These are phyloP conservation scores for Talaromyces borbonicus DNA, from an alignment of 495 filamentous ascomycete species.

Conservation along the genomic window DNA sequence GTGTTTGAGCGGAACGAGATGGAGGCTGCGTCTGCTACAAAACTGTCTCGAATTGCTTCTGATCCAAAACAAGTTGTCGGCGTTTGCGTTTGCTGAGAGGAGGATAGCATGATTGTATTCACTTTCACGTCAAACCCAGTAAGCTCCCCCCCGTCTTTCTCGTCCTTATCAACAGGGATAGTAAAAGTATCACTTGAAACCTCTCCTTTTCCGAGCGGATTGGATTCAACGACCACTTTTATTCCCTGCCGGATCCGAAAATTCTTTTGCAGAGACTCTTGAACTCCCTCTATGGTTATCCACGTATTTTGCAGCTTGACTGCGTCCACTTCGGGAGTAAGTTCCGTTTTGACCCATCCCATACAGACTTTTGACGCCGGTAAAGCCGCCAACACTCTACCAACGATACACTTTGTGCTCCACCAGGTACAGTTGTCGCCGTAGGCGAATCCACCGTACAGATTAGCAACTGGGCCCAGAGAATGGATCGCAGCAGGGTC, in stretches of 20 bases:
- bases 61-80: not conserved
- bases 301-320: conserved; percentile 45
- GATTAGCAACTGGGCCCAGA: conserved; percentile 58
- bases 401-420: conserved; percentile 71
- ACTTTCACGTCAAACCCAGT: not conserved
- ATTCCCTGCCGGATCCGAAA: conserved; percentile 32
- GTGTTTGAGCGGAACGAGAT: conserved; percentile 41
- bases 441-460: conserved; percentile 74
- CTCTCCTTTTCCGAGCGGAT: conserved; percentile 32
- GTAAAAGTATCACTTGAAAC: conserved; percentile 37
- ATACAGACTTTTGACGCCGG: conserved; percentile 62
- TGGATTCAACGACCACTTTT: conserved; percentile 22
- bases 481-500: conserved; percentile 51
- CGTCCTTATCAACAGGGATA: conserved; percentile 19
- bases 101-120: not conserved
- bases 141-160: not conserved
- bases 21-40: conserved; percentile 40
- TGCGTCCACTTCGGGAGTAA: conserved; percentile 28
- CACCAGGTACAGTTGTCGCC: conserved; percentile 59
- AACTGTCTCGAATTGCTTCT: conserved; percentile 18
- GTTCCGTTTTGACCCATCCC: conserved; percentile 62
- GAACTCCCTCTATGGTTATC: conserved; percentile 45
- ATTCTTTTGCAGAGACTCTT: conserved; percentile 18
- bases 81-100: not conserved
- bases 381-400: conserved; percentile 59